phyloP scores from a whole-genome alignment of 768 basidiomycete genomes.

The Coprinopsis marcescibilis region DNA sequence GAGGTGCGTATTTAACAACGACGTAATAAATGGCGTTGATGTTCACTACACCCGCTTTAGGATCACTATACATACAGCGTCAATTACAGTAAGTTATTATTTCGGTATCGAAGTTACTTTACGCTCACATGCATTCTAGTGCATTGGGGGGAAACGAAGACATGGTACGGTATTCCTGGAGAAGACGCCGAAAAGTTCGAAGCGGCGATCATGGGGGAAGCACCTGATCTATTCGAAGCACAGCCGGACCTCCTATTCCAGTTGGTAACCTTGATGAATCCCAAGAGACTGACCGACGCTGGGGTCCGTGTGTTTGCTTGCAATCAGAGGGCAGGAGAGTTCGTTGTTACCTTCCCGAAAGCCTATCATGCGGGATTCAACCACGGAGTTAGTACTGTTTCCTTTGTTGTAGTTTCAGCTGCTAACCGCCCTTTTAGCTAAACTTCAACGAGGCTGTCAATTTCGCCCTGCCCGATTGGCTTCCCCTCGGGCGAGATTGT shows the following conservation, averaged over 20 bases:
- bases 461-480: constrained; percentile 95
- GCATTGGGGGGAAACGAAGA: constrained; percentile 99
- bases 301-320: constrained; percentile 91
- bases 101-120: constrained; percentile 11
- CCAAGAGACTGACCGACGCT: constrained; percentile 75
- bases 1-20: constrained; percentile 47
- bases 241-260: constrained; percentile 97
- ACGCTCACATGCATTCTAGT: constrained; percentile 41
- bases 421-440: constrained; percentile 45
- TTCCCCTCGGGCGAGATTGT: constrained; percentile 80
- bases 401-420: background rate
- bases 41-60: constrained; percentile 43
- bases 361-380: constrained; percentile 99
- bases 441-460: constrained; percentile 99
- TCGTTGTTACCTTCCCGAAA: constrained; percentile 96
- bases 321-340: constrained; percentile 96
- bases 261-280: constrained; percentile 96
- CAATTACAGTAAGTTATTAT: constrained; percentile 69
- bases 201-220: constrained; percentile 89
- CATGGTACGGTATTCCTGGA: constrained; percentile 99
- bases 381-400: constrained; percentile 70
- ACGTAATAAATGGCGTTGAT: background rate
- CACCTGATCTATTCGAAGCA: constrained; percentile 96
- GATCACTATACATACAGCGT: constrained; percentile 98
- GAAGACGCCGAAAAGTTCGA: constrained; percentile 94